These are phyloP conservation scores for Acanthamoeba divionensis DNA, from an alignment of 208 protist genomes.

Conservation along the genomic window DNA sequence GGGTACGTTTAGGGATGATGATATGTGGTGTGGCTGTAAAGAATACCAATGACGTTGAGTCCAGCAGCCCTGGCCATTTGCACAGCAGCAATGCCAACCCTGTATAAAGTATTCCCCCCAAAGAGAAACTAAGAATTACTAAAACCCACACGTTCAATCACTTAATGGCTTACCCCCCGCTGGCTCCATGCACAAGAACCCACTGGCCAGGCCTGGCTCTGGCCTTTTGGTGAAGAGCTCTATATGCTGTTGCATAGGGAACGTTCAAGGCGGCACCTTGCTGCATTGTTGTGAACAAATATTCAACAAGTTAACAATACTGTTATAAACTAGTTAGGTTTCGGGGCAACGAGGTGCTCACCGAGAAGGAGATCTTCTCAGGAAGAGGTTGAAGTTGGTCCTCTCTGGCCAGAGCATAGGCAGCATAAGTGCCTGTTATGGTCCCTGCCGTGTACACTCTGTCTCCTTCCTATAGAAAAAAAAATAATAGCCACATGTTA, in stretches of 20 bases:
- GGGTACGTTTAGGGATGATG: not conserved
- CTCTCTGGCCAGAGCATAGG: not conserved
- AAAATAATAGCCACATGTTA: not conserved
- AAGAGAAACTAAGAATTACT: no score
- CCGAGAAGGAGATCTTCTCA: no score
- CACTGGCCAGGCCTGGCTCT: not conserved
- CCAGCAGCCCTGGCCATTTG: not conserved
- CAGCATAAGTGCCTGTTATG: conserved; percentile 1
- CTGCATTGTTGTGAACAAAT: not conserved
- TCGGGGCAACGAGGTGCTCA: no score
- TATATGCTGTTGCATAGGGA: conserved; percentile 30
- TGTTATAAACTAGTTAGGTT: no score
- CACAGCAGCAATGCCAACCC: conserved; percentile 9
- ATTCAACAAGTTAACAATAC: no score
- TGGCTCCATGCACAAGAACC: conserved; percentile 9
- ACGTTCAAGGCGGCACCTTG: conserved; percentile 36
- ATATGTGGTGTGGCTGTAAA: no score
- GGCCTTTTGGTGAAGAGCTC: not conserved
- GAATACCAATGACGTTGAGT: not conserved
- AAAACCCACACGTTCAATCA: no score
- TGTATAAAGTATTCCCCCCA: no score
- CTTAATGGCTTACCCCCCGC: no score
- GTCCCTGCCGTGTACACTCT: not conserved
- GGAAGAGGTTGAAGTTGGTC: no score
- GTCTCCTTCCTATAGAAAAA: not conserved